Evolutionary conservation across 768 basidiomycete species (phyloP), one percentile per base, ranked within the genome.

Genomic region (Mycena indigotica): DNA sequence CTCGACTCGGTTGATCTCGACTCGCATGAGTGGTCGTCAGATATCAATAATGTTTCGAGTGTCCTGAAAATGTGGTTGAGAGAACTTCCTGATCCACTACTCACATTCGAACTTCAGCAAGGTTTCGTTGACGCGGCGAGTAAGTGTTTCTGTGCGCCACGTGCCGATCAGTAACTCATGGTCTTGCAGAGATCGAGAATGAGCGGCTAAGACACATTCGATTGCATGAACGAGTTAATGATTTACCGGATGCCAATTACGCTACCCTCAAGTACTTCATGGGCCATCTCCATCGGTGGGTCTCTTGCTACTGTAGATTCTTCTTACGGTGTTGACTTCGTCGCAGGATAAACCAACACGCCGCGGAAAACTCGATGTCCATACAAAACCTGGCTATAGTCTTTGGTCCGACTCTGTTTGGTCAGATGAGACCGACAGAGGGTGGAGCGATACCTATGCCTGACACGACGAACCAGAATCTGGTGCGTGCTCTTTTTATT

Each of bases 221-320:
- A 50, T 76, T 98, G 52, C 97, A 99, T 67, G 97, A 98, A 69
- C 87, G 95, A 45, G 95, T 99, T 45, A 99, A 99, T 67, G 96
- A 98, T 63, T 81, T 99, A 52, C 96, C 97, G 13, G 97, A 99
- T 74, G 84, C 97, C n/a, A 98, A 98, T 72, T 99, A 99, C 67
- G 93, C 97, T 1, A 96, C 96, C 1, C 79, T 98, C 50, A 98
- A 98, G 70, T 97, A 83, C 72, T 90, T 98, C 72, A 80, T 99
- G 79, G 94, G 92, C 13, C 97, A 99, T 75, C 77, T 99, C 60
- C 82, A 98, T 74, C 86, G 83, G 95, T 96, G 64, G 55, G 84
- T 72, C 4, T 28, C 26, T 19, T 28, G 17, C 15, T 21, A 28
- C 53, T 50, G 26, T 46, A 29, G 19, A 41, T n/a, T n/a, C n/a